phyloP scores from a whole-genome alignment of 2,329 filamentous ascomycete species.

The Trichoderma simmonsii region DNA sequence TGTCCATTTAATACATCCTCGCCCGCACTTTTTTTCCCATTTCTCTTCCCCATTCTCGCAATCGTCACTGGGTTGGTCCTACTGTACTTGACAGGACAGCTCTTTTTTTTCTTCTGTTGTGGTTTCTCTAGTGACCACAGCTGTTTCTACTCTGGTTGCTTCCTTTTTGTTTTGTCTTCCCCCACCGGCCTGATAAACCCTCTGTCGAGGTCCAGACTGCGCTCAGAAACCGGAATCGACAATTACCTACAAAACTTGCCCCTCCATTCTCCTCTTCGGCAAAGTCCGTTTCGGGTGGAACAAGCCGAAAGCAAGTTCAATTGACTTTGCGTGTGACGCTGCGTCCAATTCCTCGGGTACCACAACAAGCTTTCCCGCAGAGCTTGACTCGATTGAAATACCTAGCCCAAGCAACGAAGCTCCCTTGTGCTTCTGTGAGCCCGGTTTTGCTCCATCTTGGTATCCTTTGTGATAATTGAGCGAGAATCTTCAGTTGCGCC shows the following conservation, averaged over 20 bases:
- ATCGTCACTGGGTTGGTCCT: slow-evolving; percentile 4
- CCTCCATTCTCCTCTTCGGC: neutral
- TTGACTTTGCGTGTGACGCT: slow-evolving; percentile 6
- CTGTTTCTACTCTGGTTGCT: neutral
- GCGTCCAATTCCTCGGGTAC: neutral
- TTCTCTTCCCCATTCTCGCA: neutral
- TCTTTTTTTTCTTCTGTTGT: neutral
- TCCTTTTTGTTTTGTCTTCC: neutral
- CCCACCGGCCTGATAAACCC: neutral
- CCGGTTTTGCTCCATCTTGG: neutral
- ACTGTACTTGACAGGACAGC: neutral
- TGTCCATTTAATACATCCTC: slow-evolving; percentile 11
- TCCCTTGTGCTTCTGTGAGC: slow-evolving; percentile 5
- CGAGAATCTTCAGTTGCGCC: neutral
- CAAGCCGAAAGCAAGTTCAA: neutral
- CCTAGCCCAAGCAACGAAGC: neutral
- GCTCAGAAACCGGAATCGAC: neutral
- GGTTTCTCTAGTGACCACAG: neutral
- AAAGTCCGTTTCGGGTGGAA: neutral
- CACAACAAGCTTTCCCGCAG: neutral
- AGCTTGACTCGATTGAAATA: neutral
- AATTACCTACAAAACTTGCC: neutral
- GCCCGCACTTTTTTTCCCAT: neutral
- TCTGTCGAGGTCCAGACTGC: neutral
- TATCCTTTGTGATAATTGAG: neutral